A percentile compares a stretch with the other conserved stretches of the same genome.
phyloP scores from a whole-genome alignment of 768 basidiomycete genomes.

The Suillus luteus region DNA sequence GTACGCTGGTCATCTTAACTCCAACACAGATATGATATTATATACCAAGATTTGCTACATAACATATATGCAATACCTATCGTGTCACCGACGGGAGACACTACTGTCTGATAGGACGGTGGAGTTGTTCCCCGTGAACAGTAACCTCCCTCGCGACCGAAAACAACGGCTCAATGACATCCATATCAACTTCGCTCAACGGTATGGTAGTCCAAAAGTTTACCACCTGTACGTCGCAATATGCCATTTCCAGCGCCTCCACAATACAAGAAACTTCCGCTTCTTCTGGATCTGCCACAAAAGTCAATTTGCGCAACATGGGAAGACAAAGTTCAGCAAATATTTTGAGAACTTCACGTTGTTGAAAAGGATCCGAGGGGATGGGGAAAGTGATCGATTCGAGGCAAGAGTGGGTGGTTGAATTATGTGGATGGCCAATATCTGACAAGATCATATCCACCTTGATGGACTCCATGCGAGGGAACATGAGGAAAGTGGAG shows the following conservation, averaged over 20 bases:
- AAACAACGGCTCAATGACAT: constrained; percentile 1
- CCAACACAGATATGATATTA: neutral
- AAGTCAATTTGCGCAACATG: neutral
- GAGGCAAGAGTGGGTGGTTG: neutral
- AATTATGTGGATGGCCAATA: neutral
- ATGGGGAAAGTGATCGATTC: neutral
- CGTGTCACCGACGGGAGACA: neutral
- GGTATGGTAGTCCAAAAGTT: neutral
- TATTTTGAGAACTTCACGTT: neutral
- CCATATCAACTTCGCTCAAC: neutral
- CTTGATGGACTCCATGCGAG: neutral
- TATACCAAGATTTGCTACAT: neutral
- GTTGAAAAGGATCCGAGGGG: neutral
- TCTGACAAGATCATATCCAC: neutral
- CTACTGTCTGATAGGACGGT: neutral
- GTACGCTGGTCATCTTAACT: neutral
- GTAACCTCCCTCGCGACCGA: neutral
- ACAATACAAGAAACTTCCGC: neutral
- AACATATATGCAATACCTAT: neutral
- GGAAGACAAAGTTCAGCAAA: neutral
- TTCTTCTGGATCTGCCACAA: neutral
- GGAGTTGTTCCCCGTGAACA: neutral
- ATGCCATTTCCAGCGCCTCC: neutral
- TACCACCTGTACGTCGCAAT: neutral
- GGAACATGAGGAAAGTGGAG: neutral